Evolutionary conservation across 768 basidiomycete genomes (phyloP), one percentile per base, ranked within the genome.

Genomic region (Serendipita indica): DNA sequence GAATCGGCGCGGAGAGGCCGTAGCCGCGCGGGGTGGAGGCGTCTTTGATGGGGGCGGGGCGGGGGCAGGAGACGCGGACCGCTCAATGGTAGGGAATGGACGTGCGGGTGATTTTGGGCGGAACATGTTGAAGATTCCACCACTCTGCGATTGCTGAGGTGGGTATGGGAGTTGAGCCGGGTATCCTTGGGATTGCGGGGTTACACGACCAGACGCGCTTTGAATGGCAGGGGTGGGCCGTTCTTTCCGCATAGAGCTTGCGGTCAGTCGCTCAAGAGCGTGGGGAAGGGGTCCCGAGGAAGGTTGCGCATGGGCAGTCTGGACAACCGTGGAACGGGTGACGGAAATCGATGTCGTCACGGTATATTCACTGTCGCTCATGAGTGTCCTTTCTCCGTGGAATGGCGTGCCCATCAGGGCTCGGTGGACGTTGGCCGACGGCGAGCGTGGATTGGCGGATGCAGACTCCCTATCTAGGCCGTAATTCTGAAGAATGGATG

Each of bases 101-200:
- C 32, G 22, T 18, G n/a, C n/a, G n/a, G 49, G 49, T 1, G 49
- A 54, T 27, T 54, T 54, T n/a, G 49, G 49, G 49, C 49, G 49
- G 30, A 54, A 54, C 49, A 54, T 54, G 49, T 54, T 54, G 49
- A 54, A 54, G 22, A 54, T 4, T 7, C 49, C 49, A 28, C 49
- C 22, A 27, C 13, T 27, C 22, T 13, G 20, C 16, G 16, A n/a
- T 28, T 16, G 49, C 25, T 54, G 49, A 33, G 22, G 30, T 7
- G 20, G 32, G 22, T n/a, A n/a, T 20, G 22, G 49, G 22, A 12
- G 25, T 22, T 20, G 49, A 7, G 22, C 22, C 3, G 49, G 49
- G 32, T 13, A 16, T 18, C 32, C 22, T n/a, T 20, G 30, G 25
- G 10, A 18, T 33, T 54, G 49, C n/a, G 22, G 49, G 30, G 49